Evolutionary conservation across 1,139 yeast species (phyloP).

Genomic region (Protomyces macrosporus): DNA sequence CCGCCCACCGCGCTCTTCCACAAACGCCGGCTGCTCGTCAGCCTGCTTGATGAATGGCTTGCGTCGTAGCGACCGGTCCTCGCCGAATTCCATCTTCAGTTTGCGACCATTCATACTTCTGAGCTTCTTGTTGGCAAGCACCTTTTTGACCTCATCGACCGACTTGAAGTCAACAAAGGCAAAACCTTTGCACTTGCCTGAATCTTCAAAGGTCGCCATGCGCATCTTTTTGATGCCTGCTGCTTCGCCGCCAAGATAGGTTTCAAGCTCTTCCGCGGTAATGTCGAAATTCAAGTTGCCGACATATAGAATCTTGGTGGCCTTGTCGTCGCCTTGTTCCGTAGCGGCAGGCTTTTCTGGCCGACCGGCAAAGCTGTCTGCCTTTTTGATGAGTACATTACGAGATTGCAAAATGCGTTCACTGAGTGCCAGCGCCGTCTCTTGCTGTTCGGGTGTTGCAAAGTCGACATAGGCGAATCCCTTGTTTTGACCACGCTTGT

Average conservation of each 20-base stretch:
- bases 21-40: slow-evolving; percentile 32
- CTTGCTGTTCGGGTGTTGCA: slow-evolving; percentile 55
- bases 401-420: slow-evolving; percentile 77
- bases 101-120: slow-evolving; percentile 58
- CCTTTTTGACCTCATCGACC: slow-evolving; percentile 69
- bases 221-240: slow-evolving; percentile 49
- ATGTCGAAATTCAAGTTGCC: slow-evolving; percentile 93
- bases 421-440: slow-evolving; percentile 59
- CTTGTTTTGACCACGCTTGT: slow-evolving; percentile 43
- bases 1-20: slow-evolving; percentile 1
- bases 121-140: slow-evolving; percentile 52
- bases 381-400: slow-evolving; percentile 74
- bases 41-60: slow-evolving; percentile 44
- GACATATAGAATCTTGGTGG: slow-evolving; percentile 80
- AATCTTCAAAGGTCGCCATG: slow-evolving; percentile 95
- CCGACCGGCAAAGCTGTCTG: slow-evolving; percentile 80
- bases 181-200: slow-evolving; percentile 95
- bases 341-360: slow-evolving; percentile 46
- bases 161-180: slow-evolving; percentile 84
- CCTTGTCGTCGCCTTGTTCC: slow-evolving; percentile 54
- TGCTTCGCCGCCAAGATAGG: slow-evolving; percentile 49
- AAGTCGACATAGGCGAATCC: slow-evolving; percentile 94
- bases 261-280: slow-evolving; percentile 69
- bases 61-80: slow-evolving; percentile 79
- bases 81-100: slow-evolving; percentile 86